A percentile compares a stretch with the other conserved stretches of the same genome.
These are phyloP conservation scores for Diaporthe caulivora DNA, from an alignment of 2,329 filamentous ascomycete species.

Conservation along the genomic window DNA sequence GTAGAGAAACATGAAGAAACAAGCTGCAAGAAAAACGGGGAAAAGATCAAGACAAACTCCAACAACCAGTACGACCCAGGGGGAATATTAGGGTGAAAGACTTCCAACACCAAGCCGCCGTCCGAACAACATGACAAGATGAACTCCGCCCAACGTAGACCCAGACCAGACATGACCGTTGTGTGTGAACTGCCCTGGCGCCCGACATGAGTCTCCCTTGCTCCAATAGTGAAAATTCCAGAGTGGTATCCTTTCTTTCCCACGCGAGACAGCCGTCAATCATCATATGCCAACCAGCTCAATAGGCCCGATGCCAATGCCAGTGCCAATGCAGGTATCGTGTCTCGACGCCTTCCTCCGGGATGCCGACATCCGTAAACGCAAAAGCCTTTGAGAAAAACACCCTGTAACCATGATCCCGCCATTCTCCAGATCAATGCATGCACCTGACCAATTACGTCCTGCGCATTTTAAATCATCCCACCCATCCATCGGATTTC, in stretches of 20 bases:
- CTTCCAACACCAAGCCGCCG: slow-evolving; percentile 33
- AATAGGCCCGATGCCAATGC: slow-evolving; percentile 39
- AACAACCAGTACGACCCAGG: slow-evolving; percentile 14
- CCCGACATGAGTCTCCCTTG: slow-evolving; percentile 39
- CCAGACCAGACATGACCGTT: slow-evolving; percentile 38
- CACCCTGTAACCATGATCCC: slow-evolving; percentile 38
- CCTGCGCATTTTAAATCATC: slow-evolving; percentile 22
- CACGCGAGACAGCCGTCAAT: slow-evolving; percentile 35
- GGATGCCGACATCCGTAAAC: slow-evolving; percentile 38
- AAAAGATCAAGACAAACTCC: slow-evolving; percentile 24
- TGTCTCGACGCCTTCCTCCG: slow-evolving; percentile 40
- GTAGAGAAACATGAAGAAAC: not conserved
- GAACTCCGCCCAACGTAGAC: slow-evolving; percentile 37
- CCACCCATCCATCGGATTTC: not conserved
- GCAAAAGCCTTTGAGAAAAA: slow-evolving; percentile 38
- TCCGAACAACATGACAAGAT: slow-evolving; percentile 34
- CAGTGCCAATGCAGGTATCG: slow-evolving; percentile 41
- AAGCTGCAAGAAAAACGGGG: not conserved
- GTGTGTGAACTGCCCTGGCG: slow-evolving; percentile 35
- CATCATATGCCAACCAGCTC: slow-evolving; percentile 35
- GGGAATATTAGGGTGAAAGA: slow-evolving; percentile 33
- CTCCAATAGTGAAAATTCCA: slow-evolving; percentile 32
- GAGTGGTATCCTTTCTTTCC: slow-evolving; percentile 36
- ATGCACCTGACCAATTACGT: slow-evolving; percentile 33
- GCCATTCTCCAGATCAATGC: slow-evolving; percentile 38